phyloP scores from a whole-genome alignment of 495 filamentous ascomycete species.

The Talaromyces adpressus region DNA sequence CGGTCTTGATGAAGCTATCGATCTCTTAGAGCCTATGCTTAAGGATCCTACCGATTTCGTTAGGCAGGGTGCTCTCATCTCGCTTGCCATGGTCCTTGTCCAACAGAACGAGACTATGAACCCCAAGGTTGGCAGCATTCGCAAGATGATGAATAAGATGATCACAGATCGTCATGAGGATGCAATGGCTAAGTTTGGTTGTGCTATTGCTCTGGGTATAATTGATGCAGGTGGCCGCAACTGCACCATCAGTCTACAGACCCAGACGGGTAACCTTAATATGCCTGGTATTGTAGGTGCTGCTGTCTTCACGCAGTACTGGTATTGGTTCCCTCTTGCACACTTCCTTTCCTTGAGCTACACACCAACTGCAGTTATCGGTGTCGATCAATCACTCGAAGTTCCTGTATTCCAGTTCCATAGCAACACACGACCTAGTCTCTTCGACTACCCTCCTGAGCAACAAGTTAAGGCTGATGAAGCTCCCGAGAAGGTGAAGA shows the following conservation, averaged over 20 bases:
- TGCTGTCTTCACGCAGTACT: constrained; percentile 98
- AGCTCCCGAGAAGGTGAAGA: constrained; percentile 88
- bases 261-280: constrained; percentile 95
- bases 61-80: constrained; percentile 91
- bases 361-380: constrained; percentile 89
- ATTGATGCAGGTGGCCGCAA: constrained; percentile 98
- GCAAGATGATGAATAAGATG: constrained; percentile 83
- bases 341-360: constrained; percentile 95
- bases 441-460: constrained; percentile 97
- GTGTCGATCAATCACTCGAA: constrained; percentile 86
- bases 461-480: constrained; percentile 91
- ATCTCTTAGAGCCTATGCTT: constrained; percentile 97
- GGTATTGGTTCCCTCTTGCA: constrained; percentile 99
- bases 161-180: constrained; percentile 95
- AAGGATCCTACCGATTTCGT: constrained; percentile 99
- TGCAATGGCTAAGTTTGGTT: constrained; percentile 98
- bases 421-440: constrained; percentile 85
- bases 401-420: constrained; percentile 95
- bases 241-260: constrained; percentile 96
- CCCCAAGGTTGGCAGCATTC: constrained; percentile 73
- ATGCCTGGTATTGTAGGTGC: constrained; percentile 97
- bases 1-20: constrained; percentile 92
- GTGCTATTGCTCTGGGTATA: constrained; percentile 88
- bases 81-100: constrained; percentile 93
- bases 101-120: constrained; percentile 98